These are phyloP conservation scores for Nakazawaea pomicola DNA, from an alignment of 805 yeast species.

Conservation along the genomic window DNA sequence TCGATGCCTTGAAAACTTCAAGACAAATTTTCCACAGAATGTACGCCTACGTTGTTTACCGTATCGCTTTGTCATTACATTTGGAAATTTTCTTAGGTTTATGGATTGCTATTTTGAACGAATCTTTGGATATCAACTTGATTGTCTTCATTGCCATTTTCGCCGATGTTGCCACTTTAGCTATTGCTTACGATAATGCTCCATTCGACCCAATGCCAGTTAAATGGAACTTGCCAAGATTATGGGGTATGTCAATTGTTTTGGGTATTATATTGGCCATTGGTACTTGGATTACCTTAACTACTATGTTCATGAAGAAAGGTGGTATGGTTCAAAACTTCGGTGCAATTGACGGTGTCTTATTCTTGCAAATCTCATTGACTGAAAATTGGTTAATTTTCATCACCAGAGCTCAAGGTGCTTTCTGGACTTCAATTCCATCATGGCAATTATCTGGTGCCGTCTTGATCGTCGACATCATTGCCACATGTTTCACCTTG, in stretches of 20 bases:
- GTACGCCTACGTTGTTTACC: constrained; percentile 97
- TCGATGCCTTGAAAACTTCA: constrained; percentile 91
- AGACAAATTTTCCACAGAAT: constrained; percentile 98
- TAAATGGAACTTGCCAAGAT: constrained; percentile 94
- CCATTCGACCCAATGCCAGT: constrained; percentile 91
- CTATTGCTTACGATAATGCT: constrained; percentile 97
- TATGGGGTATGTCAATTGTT: constrained; percentile 93
- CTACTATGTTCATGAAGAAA: constrained; percentile 85
- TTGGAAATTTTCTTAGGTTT: constrained; percentile 92
- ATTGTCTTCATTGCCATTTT: constrained; percentile 95
- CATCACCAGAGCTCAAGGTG: constrained; percentile 96
- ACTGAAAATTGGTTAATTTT: constrained; percentile 97
- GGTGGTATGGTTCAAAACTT: constrained; percentile 96
- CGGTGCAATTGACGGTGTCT: constrained; percentile 89
- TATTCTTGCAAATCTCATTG: constrained; percentile 89
- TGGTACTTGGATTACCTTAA: constrained; percentile 92
- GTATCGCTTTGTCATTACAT: constrained; percentile 93
- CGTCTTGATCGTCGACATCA: constrained; percentile 81
- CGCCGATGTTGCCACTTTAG: constrained; percentile 95
- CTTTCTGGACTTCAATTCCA: constrained; percentile 96
- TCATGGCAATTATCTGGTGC: constrained; percentile 97
- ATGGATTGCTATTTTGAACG: constrained; percentile 93
- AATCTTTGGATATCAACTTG: constrained; percentile 81
- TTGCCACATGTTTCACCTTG: constrained; percentile 87
- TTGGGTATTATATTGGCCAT: constrained; percentile 83